Percentiles rank a stretch among this genome's conserved stretches.
These are phyloP conservation scores for Fusarium dimerum DNA, from an alignment of 2,329 filamentous ascomycete genomes.

Conservation along the genomic window DNA sequence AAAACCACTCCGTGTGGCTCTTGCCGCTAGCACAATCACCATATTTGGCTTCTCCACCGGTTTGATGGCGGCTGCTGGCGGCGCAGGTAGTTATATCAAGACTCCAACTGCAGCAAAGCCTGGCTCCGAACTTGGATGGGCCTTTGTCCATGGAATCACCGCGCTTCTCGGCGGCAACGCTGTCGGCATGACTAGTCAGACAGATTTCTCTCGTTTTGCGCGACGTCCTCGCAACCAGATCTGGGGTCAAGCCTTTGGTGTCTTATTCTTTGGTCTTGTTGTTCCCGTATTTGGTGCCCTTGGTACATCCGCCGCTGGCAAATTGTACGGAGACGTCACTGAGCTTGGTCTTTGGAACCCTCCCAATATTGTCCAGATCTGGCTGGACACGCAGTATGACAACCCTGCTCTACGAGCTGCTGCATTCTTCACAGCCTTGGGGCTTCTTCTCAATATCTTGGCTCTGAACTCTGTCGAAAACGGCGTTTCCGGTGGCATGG, in stretches of 20 bases:
- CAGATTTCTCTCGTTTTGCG: conserved; percentile 1
- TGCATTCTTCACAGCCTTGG: neutral
- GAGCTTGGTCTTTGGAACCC: neutral
- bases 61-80: neutral
- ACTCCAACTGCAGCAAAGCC: neutral
- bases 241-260: neutral
- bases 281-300: conserved; percentile 1
- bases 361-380: neutral
- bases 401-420: neutral
- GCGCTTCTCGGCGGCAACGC: neutral
- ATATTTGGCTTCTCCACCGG: neutral
- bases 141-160: neutral
- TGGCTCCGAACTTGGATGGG: neutral
- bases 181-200: neutral
- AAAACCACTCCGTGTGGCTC: no score
- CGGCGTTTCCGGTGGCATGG: neutral
- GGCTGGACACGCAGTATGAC: neutral
- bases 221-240: neutral
- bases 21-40: neutral
- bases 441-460: neutral
- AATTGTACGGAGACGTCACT: neutral
- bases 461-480: neutral
- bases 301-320: neutral
- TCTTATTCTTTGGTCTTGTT: neutral
- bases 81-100: neutral